Evolutionary conservation across 2,329 filamentous ascomycete species (phyloP).

Genomic region (Exophiala lecanii-corni): DNA sequence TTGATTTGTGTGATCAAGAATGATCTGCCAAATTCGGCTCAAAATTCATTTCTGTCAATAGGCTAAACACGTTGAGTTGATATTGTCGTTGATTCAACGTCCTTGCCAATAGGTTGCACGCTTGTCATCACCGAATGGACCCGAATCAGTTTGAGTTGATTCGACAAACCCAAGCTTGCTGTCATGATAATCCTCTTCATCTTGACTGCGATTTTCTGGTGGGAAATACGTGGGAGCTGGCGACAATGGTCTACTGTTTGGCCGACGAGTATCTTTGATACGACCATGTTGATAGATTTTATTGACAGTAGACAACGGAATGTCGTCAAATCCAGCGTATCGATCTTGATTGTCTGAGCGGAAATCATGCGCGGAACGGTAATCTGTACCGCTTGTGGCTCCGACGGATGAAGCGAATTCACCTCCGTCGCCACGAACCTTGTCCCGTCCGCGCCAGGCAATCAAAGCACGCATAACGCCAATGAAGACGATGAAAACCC

Average conservation of each 20-base stretch:
- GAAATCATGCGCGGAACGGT: slow-evolving; percentile 6
- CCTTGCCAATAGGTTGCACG: neutral
- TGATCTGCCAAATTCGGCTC: too few relatives aligned
- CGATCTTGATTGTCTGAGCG: slow-evolving; percentile 26
- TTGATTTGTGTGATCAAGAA: too few relatives aligned
- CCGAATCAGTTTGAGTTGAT: slow-evolving; percentile 26
- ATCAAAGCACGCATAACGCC: slow-evolving; percentile 64
- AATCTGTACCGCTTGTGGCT: slow-evolving; percentile 7
- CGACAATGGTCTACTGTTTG: slow-evolving; percentile 11
- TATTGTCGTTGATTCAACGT: too few relatives aligned
- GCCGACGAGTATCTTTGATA: slow-evolving; percentile 6
- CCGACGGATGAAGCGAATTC: slow-evolving; percentile 14
- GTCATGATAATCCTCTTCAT: slow-evolving; percentile 32
- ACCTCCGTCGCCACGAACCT: slow-evolving; percentile 58
- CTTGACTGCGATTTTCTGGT: slow-evolving; percentile 14
- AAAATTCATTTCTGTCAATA: too few relatives aligned
- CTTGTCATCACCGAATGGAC: slow-evolving; percentile 22
- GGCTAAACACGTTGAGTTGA: too few relatives aligned
- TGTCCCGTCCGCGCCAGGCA: slow-evolving; percentile 57
- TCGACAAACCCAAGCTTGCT: slow-evolving; percentile 41
- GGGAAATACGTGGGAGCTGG: slow-evolving; percentile 28
- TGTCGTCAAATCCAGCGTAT: slow-evolving; percentile 33
- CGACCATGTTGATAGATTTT: slow-evolving; percentile 12
- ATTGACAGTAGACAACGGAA: slow-evolving; percentile 34
- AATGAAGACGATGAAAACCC: slow-evolving; percentile 69